Base-by-base conservation (phyloP, 805 yeast species). In the Metschnikowia noctiluminum region DNA sequence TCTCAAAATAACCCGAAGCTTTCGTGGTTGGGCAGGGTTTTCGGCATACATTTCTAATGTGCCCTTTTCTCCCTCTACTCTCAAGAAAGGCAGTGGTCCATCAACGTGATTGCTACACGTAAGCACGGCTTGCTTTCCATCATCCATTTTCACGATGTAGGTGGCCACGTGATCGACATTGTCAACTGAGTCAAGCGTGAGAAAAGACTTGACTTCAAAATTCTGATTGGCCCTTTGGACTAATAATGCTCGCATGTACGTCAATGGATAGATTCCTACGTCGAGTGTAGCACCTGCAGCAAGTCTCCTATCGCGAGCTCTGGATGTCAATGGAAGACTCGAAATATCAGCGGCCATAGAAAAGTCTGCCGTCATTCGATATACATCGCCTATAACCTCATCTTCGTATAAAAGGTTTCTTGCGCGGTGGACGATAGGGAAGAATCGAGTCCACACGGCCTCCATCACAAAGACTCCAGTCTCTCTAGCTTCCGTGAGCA, bases 281-380 rank as follows among this genome's bases (percentile, higher is more conserved):
- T 81, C 85, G 54, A 80, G 69, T 40, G 80, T 58, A 0, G 82
- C 77, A 21, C 86, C 85, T 12, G 81, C 86, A 5, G 80, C 85
- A 41, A 78, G 68, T 40, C 50, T 61, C 5, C 70, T 74, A 57
- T 76, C 71, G 47, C 75, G 63, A 48, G 77, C 57, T 42, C 84
- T 41, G 8, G 54, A 48, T n/a, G 38, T 37, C 6, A 35, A 32
- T 3, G 73, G 70, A 38, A 68, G 49, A 16, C 61, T 54, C 15
- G 60, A 66, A n/a, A 71, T 49, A 42, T 66, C 68, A 15, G 65
- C 63, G 7, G 75, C 63, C 43, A 31, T 35, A 12, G 59, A 53
- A 55, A 76, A 72, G 54, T 80, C 82, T 15, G 70, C 67, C 49
- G 56, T 55, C 31, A 79, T 60, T 40, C 82, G 65, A 54, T 65